Evolutionary conservation across 139 green algal genomes (phyloP).

Genomic region (Chlorella vulgaris): DNA sequence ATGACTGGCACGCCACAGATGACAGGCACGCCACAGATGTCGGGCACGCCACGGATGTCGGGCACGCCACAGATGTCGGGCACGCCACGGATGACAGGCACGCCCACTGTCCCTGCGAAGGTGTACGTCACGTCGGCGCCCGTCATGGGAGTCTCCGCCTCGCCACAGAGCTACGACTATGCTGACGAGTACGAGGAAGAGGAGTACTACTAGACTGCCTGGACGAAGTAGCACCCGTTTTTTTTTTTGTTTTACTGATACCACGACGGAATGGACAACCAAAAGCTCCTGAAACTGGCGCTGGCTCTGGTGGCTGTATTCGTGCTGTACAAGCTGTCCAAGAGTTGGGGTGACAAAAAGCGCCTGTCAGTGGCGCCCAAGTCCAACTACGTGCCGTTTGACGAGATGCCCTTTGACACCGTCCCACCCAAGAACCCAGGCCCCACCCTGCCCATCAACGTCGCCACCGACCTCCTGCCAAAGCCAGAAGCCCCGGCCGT

Average conservation of each 20-base stretch:
- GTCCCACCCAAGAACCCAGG: background rate
- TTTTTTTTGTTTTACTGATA: background rate
- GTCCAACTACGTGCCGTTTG: background rate
- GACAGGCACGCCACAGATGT: too few relatives aligned
- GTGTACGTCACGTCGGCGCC: too few relatives aligned
- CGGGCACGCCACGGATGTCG: too few relatives aligned
- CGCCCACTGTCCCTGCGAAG: too few relatives aligned
- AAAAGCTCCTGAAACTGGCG: background rate
- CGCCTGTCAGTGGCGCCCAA: background rate
- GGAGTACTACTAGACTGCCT: background rate
- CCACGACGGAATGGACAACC: background rate
- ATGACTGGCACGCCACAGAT: too few relatives aligned
- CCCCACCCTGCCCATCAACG: background rate
- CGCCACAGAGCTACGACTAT: too few relatives aligned
- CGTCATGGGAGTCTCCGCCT: too few relatives aligned
- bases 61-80: too few relatives aligned
- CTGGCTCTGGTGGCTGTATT: background rate
- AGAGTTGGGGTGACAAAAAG: background rate
- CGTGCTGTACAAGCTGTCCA: background rate
- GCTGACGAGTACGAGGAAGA: too few relatives aligned
- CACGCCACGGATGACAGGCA: too few relatives aligned
- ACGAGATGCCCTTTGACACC: background rate
- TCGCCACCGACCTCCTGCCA: background rate
- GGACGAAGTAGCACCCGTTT: background rate
- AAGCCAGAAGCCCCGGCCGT: background rate